Evolutionary conservation across 768 basidiomycete species (phyloP), one percentile per base, ranked within the genome.

Genomic region (Mycena sanguinolenta): DNA sequence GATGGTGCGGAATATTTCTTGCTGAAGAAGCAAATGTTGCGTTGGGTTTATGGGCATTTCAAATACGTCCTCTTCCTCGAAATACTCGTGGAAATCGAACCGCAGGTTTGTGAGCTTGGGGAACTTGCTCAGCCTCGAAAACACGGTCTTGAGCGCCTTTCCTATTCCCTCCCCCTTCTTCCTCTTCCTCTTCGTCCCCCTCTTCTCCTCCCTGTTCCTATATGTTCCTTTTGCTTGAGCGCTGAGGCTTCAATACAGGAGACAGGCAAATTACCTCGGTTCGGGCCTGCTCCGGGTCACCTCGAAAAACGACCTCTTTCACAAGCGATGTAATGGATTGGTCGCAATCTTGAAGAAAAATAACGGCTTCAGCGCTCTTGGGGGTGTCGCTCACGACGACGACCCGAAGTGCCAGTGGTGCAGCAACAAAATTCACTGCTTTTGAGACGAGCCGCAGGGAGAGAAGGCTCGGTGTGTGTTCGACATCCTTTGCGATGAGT

Each of bases 301-400:
- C 67, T 36, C 34, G n/a, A n/a, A 71, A 71, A 10, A 63, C 38
- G 9, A 71, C 30, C n/a, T 63, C 61, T 2, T 36, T 39, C 9
- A 67, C 65, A 9, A 30, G 9, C 12, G 44, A 39, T 19, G 55
- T 54, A 10, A 63, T 34, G 17, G 34, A 38, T 52, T 63, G 54
- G 19, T 58, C 59, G 53, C 65, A 67, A 14, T 30, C 27, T 49
- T 69, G 67, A 2, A 67, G 50, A 25, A 34, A 39, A 16, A 25
- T 4, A 9, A 67, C 34, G 3, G 59, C 58, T 1, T 55, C 23
- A 3, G 63, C 67, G 17, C 58, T 58, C 32, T 55, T n/a, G n/a
- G 59, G n/a, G 36, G 25, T 57, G 53, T 72, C 63, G 4, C 23
- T 7, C 28, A 67, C 62, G 2, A 34, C 27, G 23, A 64, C 28